Evolutionary conservation across 2,329 filamentous ascomycete genomes (phyloP), one percentile per base, ranked within the genome.

Genomic region (Exophiala sp.): DNA sequence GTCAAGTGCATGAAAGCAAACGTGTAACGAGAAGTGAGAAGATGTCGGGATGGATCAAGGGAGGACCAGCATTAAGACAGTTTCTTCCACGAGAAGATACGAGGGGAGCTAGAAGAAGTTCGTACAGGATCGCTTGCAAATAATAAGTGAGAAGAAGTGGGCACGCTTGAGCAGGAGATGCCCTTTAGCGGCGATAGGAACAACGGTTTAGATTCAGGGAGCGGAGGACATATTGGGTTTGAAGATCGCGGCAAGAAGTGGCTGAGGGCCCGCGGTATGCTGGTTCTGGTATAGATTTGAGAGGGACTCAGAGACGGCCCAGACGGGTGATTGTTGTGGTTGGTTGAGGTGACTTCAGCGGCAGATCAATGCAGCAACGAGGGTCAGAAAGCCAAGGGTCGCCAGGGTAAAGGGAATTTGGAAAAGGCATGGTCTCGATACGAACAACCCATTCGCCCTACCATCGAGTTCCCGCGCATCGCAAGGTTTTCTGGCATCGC

Each of bases 361-460:
- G 40, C 10, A 43, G 41, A 43, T 41, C 39, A 43, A n/a, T 43
- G 41, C 11, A n/a, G 40, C 3, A 43, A 21, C 16, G 20, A 21
- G 24, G 40, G 16, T 7, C 11, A 33, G 20, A 34, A 49, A 32
- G 32, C 21, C 18, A 21, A 43, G 29, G 29, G 39, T 12, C 12
- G n/a, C 33, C 11, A 35, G 24, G 21, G 16, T 35, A 7, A 8
- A 29, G 7, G 44, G n/a, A 10, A 8, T 33, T 46, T 34, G 6
- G 8, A 16, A 46, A 46, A 18, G 34, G 36, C 21, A 41, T 49
- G 47, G 47, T 49, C 35, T 49, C 29, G 47, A 35, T 47, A 24
- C 39, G 47, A 24, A 36, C 32, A 16, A 36, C 18, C 38, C 29
- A 42, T 50, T 43, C 47, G 47, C 47, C 47, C 38, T 50, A 33